These are phyloP conservation scores for Lolium perenne DNA, from an alignment of 176 grass and related monocot genomes.

Conservation along the genomic window DNA sequence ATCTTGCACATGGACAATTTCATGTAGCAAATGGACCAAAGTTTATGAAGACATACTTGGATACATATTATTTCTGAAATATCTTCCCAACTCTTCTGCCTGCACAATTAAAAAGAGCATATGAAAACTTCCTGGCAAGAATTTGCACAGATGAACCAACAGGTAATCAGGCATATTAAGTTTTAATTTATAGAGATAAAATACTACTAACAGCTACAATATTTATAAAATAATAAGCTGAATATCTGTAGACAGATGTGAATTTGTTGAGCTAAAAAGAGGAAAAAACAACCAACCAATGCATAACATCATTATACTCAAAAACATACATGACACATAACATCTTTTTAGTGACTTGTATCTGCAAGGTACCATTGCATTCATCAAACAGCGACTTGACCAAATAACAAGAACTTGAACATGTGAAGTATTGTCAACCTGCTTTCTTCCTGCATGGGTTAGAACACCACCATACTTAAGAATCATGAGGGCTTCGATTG, in stretches of 20 bases:
- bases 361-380: constrained; percentile 3
- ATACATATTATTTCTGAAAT: constrained; percentile 98
- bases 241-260: neutral
- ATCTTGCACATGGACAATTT: neutral
- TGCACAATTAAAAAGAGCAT: constrained; percentile 45
- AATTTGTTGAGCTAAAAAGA: neutral
- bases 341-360: constrained; percentile 18
- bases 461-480: constrained; percentile 96
- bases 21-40: neutral
- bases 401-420: constrained; percentile 7
- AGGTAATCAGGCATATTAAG: neutral
- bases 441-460: constrained; percentile 98
- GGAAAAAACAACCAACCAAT: neutral
- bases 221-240: constrained; percentile 5
- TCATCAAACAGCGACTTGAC: constrained; percentile 10
- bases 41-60: constrained; percentile 63
- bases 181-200: neutral
- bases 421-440: constrained; percentile 54
- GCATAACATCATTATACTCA: neutral
- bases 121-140: neutral
- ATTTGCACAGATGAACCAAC: constrained; percentile 16
- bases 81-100: constrained; percentile 98
- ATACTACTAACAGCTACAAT: neutral
- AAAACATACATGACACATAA: constrained; percentile 9
- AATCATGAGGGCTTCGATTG: constrained; percentile 92